These are phyloP conservation scores for Nemophila menziesii DNA, from an alignment of 257 asterid genomes.

Conservation along the genomic window DNA sequence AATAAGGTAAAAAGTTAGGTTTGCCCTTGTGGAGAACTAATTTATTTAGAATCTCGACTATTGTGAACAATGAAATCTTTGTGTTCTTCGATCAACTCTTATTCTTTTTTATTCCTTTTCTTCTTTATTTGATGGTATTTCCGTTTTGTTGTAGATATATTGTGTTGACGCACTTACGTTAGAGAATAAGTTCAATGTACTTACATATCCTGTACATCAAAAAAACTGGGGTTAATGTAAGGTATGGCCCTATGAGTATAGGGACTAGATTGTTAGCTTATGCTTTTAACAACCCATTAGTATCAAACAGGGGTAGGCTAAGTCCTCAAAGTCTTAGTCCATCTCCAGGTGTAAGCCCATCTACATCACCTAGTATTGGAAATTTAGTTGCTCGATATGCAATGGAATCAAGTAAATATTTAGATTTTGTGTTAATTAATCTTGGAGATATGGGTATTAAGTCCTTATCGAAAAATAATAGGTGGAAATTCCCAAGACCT, in stretches of 20 bases:
- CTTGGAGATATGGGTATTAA: conserved; percentile 38
- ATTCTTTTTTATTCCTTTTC: too few relatives aligned
- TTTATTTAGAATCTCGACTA: too few relatives aligned
- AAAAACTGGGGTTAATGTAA: conserved; percentile 28
- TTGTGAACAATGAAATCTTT: too few relatives aligned
- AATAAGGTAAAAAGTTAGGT: too few relatives aligned
- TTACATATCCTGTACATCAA: conserved; percentile 36
- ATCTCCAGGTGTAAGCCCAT: conserved; percentile 47
- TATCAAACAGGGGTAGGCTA: conserved; percentile 30
- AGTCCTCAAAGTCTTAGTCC: conserved; percentile 46
- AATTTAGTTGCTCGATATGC: conserved; percentile 42
- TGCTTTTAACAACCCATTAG: conserved; percentile 32
- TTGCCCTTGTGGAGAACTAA: too few relatives aligned
- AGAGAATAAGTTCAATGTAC: conserved; percentile 38
- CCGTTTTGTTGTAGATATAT: conserved; percentile 25
- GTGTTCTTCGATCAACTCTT: too few relatives aligned
- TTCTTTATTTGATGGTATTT: neutral
- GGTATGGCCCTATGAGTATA: conserved; percentile 42
- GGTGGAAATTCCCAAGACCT: conserved; percentile 30
- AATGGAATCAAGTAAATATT: conserved; percentile 39
- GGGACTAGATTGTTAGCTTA: conserved; percentile 44
- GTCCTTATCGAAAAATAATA: conserved; percentile 26
- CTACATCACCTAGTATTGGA: conserved; percentile 41
- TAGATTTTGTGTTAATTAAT: conserved; percentile 31
- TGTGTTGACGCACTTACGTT: conserved; percentile 39